Conservation (phyloP, 2,329 filamentous ascomycete species). For the Pseudogymnoascus verrucosus region DNA sequence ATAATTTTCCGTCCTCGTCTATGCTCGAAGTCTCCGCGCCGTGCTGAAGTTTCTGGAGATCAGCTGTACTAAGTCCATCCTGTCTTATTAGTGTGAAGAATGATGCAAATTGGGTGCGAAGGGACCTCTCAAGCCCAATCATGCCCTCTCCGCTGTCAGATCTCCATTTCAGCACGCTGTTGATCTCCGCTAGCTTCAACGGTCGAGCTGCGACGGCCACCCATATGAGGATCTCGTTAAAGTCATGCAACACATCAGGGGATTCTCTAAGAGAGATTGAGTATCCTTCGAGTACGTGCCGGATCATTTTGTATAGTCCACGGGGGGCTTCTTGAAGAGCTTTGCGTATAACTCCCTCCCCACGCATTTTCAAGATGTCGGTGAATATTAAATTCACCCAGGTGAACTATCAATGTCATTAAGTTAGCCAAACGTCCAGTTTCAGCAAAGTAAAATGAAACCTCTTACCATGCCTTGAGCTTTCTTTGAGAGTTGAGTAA, state of each 20-base stretch:
- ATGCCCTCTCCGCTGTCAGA: neutral
- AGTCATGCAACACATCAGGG: neutral
- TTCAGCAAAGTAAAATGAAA: neutral
- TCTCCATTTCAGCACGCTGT: neutral
- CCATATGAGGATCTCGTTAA: neutral
- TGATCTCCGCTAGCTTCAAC: neutral
- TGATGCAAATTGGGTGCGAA: slow-evolving; percentile 1
- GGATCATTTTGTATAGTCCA: neutral
- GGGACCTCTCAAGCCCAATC: neutral
- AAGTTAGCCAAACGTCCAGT: neutral
- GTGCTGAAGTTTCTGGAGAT: neutral
- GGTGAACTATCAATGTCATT: neutral
- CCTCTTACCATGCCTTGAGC: neutral
- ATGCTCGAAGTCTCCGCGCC: neutral
- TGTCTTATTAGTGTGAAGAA: neutral
- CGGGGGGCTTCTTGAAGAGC: neutral
- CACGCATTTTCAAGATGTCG: neutral
- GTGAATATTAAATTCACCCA: neutral
- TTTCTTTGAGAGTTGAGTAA: neutral
- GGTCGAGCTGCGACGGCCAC: neutral
- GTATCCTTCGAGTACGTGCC: neutral
- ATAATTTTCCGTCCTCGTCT: neutral
- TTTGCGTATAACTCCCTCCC: neutral
- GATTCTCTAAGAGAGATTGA: neutral
- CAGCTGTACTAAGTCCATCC: neutral